A percentile compares a stretch with the other conserved stretches of the same genome.
Evolutionary conservation across 192 early-diverging fungal species (phyloP).

Genomic region (Gonapodya sp.): DNA sequence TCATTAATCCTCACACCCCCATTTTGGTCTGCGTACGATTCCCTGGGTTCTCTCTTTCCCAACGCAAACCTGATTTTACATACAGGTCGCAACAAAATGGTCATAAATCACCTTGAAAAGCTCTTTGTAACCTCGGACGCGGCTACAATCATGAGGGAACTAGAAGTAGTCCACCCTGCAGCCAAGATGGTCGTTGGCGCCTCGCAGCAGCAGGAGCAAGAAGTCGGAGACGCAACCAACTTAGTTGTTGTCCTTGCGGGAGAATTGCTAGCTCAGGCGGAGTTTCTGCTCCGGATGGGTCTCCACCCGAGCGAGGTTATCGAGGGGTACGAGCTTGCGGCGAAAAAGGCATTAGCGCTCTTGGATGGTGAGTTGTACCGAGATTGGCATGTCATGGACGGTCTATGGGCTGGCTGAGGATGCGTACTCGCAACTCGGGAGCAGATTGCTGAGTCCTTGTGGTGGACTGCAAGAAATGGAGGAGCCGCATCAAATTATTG

Average conservation of each 20-base stretch:
- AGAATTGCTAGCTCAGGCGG: constrained; percentile 89
- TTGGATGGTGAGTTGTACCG: constrained; percentile 67
- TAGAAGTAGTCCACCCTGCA: constrained; percentile 96
- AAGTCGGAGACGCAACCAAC: constrained; percentile 94
- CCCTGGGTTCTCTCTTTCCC: not conserved
- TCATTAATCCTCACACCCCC: too few relatives aligned
- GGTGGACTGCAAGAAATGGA: too few relatives aligned
- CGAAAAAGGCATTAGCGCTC: constrained; percentile 69
- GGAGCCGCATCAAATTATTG: too few relatives aligned
- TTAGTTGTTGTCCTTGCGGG: constrained; percentile 90
- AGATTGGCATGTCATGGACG: too few relatives aligned
- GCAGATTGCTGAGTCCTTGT: too few relatives aligned
- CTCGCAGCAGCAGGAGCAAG: constrained; percentile 92
- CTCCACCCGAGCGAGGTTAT: constrained; percentile 90
- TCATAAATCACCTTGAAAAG: constrained; percentile 97
- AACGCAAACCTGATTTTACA: not conserved
- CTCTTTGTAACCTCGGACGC: constrained; percentile 98
- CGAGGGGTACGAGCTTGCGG: constrained; percentile 84
- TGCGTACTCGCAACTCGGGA: too few relatives aligned
- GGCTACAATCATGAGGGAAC: constrained; percentile 94
- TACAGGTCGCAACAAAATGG: constrained; percentile 94
- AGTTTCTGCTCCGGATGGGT: constrained; percentile 86
- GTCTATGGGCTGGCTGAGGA: too few relatives aligned
- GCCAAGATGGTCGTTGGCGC: constrained; percentile 94
- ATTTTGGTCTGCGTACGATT: too few relatives aligned